phyloP scores from a whole-genome alignment of 2,329 filamentous ascomycete species.

The Dactylellina haptotyla region DNA sequence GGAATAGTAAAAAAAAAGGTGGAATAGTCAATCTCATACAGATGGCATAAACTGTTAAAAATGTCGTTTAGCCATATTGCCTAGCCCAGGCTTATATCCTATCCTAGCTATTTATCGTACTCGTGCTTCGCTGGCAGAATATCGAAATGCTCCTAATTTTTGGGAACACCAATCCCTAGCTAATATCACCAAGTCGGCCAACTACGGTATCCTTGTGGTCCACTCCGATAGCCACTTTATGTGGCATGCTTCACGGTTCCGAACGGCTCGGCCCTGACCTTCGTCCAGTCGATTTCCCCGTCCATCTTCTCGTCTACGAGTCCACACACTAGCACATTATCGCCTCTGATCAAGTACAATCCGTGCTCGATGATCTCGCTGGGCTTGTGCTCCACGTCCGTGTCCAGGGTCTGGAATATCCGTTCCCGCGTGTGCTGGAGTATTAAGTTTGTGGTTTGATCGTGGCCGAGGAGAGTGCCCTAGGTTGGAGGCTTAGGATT shows the following conservation, averaged over 20 bases:
- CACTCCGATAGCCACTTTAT: not conserved
- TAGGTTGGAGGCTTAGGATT: constrained; percentile 54
- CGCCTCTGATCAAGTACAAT: constrained; percentile 89
- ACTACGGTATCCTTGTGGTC: not conserved
- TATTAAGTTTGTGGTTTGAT: constrained; percentile 93
- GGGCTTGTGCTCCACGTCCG: constrained; percentile 70
- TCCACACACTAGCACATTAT: constrained; percentile 91
- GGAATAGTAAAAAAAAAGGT: too few relatives aligned
- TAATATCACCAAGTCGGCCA: not conserved
- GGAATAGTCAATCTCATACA: constrained; percentile 6
- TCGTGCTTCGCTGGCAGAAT: too few relatives aligned
- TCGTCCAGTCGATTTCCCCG: constrained; percentile 87
- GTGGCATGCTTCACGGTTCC: constrained; percentile 80
- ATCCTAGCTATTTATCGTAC: too few relatives aligned
- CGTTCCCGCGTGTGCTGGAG: constrained; percentile 85
- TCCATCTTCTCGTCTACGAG: constrained; percentile 90
- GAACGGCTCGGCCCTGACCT: constrained; percentile 85
- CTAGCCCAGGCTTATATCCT: not conserved
- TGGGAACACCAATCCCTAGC: not conserved
- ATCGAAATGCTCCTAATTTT: not conserved
- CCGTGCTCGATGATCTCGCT: constrained; percentile 84
- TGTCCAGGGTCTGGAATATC: constrained; percentile 83
- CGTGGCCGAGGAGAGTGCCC: constrained; percentile 84
- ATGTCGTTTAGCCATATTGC: constrained; percentile 42
- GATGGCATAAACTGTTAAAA: constrained; percentile 52